A percentile compares a stretch with the other conserved stretches of the same genome.
Evolutionary conservation across 2,329 filamentous ascomycete genomes (phyloP).

Genomic region (Penicillium concentricum): DNA sequence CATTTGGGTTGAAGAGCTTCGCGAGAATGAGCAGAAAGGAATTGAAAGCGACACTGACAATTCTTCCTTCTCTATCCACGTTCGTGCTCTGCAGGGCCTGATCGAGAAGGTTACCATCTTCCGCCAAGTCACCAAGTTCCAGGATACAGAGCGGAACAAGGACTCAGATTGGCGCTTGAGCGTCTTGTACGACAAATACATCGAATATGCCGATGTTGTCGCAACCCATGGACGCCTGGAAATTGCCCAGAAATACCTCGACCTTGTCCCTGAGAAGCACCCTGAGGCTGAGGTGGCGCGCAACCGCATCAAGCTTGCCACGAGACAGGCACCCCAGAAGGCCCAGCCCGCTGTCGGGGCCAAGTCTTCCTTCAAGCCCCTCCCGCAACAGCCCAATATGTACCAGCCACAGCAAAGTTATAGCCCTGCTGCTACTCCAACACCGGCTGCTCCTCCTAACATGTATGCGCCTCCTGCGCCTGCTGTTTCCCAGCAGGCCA

Average conservation of each 20-base stretch:
- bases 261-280: conserved; percentile 79
- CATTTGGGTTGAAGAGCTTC: conserved; percentile 89
- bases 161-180: conserved; percentile 84
- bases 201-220: conserved; percentile 93
- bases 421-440: conserved; percentile 25
- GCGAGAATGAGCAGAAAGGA: conserved; percentile 75
- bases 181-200: conserved; percentile 88
- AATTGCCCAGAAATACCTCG: conserved; percentile 86
- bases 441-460: conserved; percentile 28
- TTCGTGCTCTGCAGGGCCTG: conserved; percentile 82
- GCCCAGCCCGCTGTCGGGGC: conserved; percentile 42
- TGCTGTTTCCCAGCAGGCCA: conserved; percentile 34
- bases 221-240: conserved; percentile 84
- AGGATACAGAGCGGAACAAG: conserved; percentile 71
- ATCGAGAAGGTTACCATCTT: conserved; percentile 99
- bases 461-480: conserved; percentile 42
- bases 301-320: conserved; percentile 81
- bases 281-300: conserved; percentile 83
- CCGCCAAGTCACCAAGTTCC: conserved; percentile 87
- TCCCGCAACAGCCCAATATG: conserved; percentile 36
- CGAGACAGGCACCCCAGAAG: conserved; percentile 58
- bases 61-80: conserved; percentile 88
- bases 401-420: conserved; percentile 39
- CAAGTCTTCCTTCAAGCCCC: conserved; percentile 46
- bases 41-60: conserved; percentile 68